Percentiles rank a stretch among this genome's conserved stretches.
Conservation (phyloP, 208 protist species). For the Pavlovales sp. region DNA sequence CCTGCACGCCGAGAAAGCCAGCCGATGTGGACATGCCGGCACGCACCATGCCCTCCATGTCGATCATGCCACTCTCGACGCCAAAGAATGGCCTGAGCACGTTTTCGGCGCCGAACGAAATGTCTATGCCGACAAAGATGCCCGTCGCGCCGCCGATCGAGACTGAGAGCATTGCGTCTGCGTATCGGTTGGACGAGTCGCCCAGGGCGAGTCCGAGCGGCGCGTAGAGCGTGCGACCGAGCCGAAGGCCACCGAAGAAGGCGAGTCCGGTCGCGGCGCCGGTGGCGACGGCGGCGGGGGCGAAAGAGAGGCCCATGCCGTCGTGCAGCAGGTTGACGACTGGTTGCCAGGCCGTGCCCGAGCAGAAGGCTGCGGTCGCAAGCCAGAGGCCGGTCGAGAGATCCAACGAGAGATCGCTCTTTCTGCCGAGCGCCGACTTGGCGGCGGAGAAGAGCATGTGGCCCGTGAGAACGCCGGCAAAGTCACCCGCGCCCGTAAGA, state of each 20-base stretch:
- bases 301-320: slow-evolving; percentile 9
- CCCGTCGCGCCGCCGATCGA: slow-evolving; percentile 48
- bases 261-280: slow-evolving; percentile 9
- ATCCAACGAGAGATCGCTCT: neutral
- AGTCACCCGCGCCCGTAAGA: slow-evolving; percentile 42
- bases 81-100: slow-evolving; percentile 12
- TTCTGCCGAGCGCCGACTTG: neutral
- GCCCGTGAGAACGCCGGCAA: slow-evolving; percentile 35
- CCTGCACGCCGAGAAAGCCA: slow-evolving; percentile 40
- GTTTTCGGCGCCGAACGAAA: slow-evolving; percentile 27
- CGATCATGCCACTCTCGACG: slow-evolving; percentile 3
- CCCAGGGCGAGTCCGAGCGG: slow-evolving; percentile 11
- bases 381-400: slow-evolving; percentile 35
- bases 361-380: slow-evolving; percentile 44
- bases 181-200: slow-evolving; percentile 31
- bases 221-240: slow-evolving; percentile 18
- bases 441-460: slow-evolving; percentile 10
- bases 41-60: slow-evolving; percentile 9
- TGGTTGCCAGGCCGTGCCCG: slow-evolving; percentile 46
- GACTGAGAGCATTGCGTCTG: slow-evolving; percentile 40
- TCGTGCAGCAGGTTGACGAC: slow-evolving; percentile 42
- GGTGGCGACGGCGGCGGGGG: neutral
- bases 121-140: slow-evolving; percentile 43
- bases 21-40: slow-evolving; percentile 32
- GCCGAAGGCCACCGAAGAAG: slow-evolving; percentile 47